Evolutionary conservation across 1,139 yeast species (phyloP), one percentile per base, ranked within the genome.

Genomic region (Candida sanyaensis): DNA sequence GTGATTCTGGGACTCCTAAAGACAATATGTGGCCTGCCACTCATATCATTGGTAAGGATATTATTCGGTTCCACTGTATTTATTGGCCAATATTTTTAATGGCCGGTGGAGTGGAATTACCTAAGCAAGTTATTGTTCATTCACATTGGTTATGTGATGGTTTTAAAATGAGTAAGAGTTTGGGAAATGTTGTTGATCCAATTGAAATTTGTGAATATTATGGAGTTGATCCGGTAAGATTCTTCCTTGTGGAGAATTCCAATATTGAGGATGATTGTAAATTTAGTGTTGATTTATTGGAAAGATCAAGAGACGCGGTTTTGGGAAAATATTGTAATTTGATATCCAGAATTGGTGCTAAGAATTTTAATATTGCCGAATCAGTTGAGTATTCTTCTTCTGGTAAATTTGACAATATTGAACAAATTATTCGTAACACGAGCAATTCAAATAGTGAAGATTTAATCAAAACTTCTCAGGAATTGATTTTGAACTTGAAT

Each of bases 141-240:
- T 86, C 96, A 3, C 99, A 93, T 64, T 93, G 99, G 99, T 74
- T 92, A 13, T 80, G 88, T 66, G 87, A 84, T 41, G 98, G 98
- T 0, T 73, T 83, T 46, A 93, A 93, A 62, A 93, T 93, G 99
- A 88, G 96, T 50, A 93, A 93, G 60, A 86, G 96, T 49, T 68
- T 86, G 49, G 97, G 98, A 0, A 93, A 93, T 63, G 98, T 93
- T n/a, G 96, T 93, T 8, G 97, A 95, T 60, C 99, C 99, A 0
- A 62, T 86, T 23, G 78, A 72, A 13, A 75, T 86, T 26, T 71
- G 81, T 21, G 73, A 79, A 0, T 64, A 73, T 47, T 86, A 86
- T 57, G 96, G 92, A 0, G 68, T 78, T 17, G 98, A 92, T 64
- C 71, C 90, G 0, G 71, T 90, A 39, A 73, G 97, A 52, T 85